A percentile compares a stretch with the other conserved stretches of the same genome.
Evolutionary conservation across 164 flowering plant genomes (phyloP).

Genomic region (Annona squamosa): DNA sequence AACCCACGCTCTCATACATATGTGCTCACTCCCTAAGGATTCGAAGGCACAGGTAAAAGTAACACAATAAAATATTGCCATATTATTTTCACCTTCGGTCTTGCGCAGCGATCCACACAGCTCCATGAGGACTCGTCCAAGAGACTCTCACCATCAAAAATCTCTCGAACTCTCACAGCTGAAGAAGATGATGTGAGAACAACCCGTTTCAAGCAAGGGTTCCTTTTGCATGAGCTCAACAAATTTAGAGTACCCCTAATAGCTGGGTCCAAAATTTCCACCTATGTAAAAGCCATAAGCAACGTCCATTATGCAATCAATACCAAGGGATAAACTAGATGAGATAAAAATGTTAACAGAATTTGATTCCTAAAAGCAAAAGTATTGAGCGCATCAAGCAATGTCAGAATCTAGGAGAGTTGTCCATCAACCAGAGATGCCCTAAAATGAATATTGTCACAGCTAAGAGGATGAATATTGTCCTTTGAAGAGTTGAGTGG

Average conservation of each 20-base stretch:
- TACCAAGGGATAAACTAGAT: neutral
- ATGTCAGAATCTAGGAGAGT: neutral
- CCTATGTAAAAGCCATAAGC: slow-evolving; percentile 22
- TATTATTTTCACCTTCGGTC: slow-evolving; percentile 33
- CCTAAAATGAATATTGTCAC: neutral
- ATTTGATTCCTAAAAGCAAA: too few relatives aligned
- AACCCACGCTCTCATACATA: neutral
- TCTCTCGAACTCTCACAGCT: slow-evolving; percentile 53
- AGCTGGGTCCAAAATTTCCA: slow-evolving; percentile 71
- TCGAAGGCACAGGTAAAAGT: neutral
- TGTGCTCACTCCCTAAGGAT: neutral
- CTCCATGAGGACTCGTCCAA: slow-evolving; percentile 85
- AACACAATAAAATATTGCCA: too few relatives aligned
- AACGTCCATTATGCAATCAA: neutral
- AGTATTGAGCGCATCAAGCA: too few relatives aligned
- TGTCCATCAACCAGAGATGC: neutral
- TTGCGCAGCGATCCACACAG: slow-evolving; percentile 58
- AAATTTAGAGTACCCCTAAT: slow-evolving; percentile 80
- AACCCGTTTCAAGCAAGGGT: slow-evolving; percentile 63
- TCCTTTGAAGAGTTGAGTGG: too few relatives aligned
- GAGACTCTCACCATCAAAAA: slow-evolving; percentile 48
- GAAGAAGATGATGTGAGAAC: slow-evolving; percentile 86
- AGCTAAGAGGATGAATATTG: neutral
- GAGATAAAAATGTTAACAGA: neutral
- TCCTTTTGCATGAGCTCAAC: slow-evolving; percentile 69